phyloP scores from a whole-genome alignment of 176 grass and related monocot species.

The Aegilops longissima region DNA sequence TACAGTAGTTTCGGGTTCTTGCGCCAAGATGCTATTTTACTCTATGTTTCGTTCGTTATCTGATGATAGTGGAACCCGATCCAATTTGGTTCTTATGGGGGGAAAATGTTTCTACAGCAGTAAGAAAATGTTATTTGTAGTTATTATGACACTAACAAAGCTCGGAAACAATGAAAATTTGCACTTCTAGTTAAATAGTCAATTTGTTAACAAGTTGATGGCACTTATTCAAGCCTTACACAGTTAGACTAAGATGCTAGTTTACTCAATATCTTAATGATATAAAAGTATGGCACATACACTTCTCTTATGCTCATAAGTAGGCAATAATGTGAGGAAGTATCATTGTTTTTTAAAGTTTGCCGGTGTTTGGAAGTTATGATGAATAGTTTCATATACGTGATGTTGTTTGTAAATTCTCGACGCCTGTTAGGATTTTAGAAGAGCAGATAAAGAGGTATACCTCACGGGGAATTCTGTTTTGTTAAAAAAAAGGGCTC shows the following conservation, averaged over 20 bases:
- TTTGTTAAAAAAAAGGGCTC: not conserved
- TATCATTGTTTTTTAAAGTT: not conserved
- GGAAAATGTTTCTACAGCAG: not conserved
- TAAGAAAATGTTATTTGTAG: conserved; percentile 4
- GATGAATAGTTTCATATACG: not conserved
- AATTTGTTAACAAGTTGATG: not conserved
- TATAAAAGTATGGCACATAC: not conserved
- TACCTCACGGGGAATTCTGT: not conserved
- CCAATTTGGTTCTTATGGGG: too few relatives aligned
- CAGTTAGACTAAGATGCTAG: not conserved
- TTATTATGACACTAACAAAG: not conserved
- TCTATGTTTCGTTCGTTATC: too few relatives aligned
- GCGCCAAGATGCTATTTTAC: too few relatives aligned
- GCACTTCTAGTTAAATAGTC: not conserved
- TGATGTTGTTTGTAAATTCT: not conserved
- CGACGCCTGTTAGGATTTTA: not conserved
- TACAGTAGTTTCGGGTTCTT: not conserved
- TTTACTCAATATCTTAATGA: not conserved
- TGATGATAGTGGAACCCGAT: too few relatives aligned
- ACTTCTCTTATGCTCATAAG: not conserved
- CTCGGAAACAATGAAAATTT: not conserved
- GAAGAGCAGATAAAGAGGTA: not conserved
- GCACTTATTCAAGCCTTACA: not conserved
- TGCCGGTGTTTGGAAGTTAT: not conserved
- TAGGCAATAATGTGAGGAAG: not conserved